Percentiles rank a stretch among this genome's conserved stretches.
phyloP scores from a whole-genome alignment of 1,284 basidiomycete species.

The Microbotryum violaceum region DNA sequence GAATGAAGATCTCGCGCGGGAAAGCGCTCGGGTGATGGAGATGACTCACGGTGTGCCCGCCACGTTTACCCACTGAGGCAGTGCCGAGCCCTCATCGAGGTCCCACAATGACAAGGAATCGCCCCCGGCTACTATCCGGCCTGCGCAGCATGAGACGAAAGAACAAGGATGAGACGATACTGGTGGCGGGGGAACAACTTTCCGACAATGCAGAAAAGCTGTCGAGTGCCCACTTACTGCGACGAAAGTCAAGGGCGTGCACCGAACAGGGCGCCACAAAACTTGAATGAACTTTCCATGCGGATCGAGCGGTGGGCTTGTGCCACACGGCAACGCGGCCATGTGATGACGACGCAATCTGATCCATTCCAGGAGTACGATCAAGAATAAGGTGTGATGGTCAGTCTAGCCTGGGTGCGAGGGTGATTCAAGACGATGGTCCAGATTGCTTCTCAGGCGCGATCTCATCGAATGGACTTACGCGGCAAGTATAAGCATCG shows the following conservation, averaged over 20 bases:
- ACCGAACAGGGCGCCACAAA: conserved; percentile 51
- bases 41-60: not conserved
- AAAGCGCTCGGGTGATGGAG: not conserved
- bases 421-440: no score
- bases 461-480: not conserved
- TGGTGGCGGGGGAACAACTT: conserved; percentile 22
- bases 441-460: no score
- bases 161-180: conserved; percentile 54
- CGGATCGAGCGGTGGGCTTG: conserved; percentile 16
- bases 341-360: conserved; percentile 30
- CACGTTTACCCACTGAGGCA: conserved; percentile 20
- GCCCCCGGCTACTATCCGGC: conserved; percentile 18
- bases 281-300: conserved; percentile 71
- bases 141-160: conserved; percentile 36
- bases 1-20: no score
- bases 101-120: conserved; percentile 19
- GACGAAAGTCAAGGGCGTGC: conserved; percentile 59
- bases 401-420: not conserved
- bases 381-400: not conserved
- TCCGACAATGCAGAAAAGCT: not conserved
- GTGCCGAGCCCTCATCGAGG: conserved; percentile 12
- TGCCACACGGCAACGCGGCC: conserved; percentile 28
- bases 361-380: not conserved
- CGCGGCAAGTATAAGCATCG: conserved; percentile 15
- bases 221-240: conserved; percentile 47